phyloP scores from a whole-genome alignment of 1,284 basidiomycete genomes.

The Sphaerobolus stellatus region DNA sequence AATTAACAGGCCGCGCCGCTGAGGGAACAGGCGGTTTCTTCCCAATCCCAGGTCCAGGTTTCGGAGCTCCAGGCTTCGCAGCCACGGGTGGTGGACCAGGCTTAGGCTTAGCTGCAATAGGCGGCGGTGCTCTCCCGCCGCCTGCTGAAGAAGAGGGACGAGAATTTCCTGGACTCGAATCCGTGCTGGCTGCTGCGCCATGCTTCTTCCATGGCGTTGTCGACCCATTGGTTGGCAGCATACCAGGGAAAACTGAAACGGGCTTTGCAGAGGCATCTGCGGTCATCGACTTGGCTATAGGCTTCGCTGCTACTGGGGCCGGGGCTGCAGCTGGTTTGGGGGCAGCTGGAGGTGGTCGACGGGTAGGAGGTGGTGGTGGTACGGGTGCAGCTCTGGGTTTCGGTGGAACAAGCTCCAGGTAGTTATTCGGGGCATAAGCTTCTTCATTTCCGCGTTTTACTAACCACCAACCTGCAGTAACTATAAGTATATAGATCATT shows the following conservation, averaged over 20 bases:
- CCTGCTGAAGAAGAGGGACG: constrained; percentile 54
- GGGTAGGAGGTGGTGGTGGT: constrained; percentile 64
- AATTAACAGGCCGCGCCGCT: constrained; percentile 46
- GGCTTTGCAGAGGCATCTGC: constrained; percentile 65
- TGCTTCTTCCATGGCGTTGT: constrained; percentile 73
- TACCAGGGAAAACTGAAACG: constrained; percentile 71
- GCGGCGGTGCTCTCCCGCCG: constrained; percentile 44
- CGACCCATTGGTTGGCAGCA: constrained; percentile 63
- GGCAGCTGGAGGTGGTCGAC: constrained; percentile 46
- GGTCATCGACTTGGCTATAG: constrained; percentile 44
- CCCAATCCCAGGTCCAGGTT: constrained; percentile 37
- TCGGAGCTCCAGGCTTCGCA: constrained; percentile 47
- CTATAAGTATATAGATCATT: constrained; percentile 21
- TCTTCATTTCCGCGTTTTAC: constrained; percentile 83
- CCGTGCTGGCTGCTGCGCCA: constrained; percentile 31
- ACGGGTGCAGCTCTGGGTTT: constrained; percentile 59
- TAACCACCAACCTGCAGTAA: constrained; percentile 78
- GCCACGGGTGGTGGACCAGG: constrained; percentile 53
- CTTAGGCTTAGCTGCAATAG: constrained; percentile 53
- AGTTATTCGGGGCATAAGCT: constrained; percentile 96
- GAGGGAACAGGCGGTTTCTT: constrained; percentile 61
- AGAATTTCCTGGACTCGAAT: constrained; percentile 49
- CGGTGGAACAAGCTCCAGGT: constrained; percentile 77
- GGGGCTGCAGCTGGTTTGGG: constrained; percentile 30
- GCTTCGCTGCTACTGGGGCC: constrained; percentile 31